phyloP scores from a whole-genome alignment of 805 yeast species.

The Cyberlindnera euphorbiiphila region DNA sequence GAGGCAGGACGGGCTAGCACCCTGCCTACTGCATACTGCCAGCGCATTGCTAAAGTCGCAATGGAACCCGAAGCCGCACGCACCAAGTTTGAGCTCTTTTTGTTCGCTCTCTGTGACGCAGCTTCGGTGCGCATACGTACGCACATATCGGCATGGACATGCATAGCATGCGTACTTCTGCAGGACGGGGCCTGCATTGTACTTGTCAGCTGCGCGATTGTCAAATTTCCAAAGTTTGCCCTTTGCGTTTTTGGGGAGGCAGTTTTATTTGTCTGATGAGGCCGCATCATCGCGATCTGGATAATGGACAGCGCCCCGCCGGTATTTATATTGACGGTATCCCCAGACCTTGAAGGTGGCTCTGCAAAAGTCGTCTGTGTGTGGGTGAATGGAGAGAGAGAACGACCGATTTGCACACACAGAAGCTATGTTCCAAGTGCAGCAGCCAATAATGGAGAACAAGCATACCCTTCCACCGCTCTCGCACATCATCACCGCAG shows the following conservation, averaged over 20 bases:
- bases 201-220: conserved; percentile 17
- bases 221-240: not conserved
- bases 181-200: conserved; percentile 11
- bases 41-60: no score
- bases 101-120: conserved; percentile 1
- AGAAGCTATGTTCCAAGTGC: conserved; percentile 20
- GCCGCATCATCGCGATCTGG: conserved; percentile 17
- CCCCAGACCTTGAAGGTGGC: no score
- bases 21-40: no score
- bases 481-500: conserved; percentile 23
- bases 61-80: no score
- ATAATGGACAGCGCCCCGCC: conserved; percentile 14
- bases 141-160: no score
- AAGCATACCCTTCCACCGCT: conserved; percentile 23
- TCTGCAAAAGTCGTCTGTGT: no score
- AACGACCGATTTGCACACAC: not conserved
- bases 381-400: no score
- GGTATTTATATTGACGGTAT: conserved; percentile 10
- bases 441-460: conserved; percentile 11
- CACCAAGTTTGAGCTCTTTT: not conserved
- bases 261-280: conserved; percentile 7
- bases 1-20: no score
- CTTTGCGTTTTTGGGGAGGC: not conserved
- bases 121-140: conserved; percentile 3
- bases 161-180: conserved; percentile 1